A percentile compares a stretch with the other conserved stretches of the same genome.
Evolutionary conservation across 2,329 filamentous ascomycete species (phyloP).

Genomic region (Aspergillus fijiensis): DNA sequence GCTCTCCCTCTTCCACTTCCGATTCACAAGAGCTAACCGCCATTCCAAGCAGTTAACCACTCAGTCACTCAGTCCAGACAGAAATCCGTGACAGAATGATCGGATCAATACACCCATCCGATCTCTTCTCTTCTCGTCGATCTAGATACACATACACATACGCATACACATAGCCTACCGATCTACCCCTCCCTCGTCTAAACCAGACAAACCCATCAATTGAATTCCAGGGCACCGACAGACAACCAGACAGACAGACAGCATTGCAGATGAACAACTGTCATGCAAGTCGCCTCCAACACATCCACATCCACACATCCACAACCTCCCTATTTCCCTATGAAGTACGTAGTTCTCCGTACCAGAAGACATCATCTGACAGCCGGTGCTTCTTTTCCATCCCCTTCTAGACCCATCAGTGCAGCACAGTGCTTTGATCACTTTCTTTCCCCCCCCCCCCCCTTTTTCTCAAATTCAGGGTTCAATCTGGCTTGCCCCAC

Average conservation of each 20-base stretch:
- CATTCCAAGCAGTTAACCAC: too few relatives aligned
- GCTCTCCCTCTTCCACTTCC: too few relatives aligned
- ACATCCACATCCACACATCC: not conserved
- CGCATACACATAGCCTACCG: too few relatives aligned
- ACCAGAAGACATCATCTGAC: constrained; percentile 1
- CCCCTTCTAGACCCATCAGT: constrained; percentile 5
- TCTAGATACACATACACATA: too few relatives aligned
- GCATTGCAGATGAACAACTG: not conserved
- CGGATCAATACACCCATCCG: too few relatives aligned
- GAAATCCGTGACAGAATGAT: too few relatives aligned
- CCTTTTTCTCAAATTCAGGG: constrained; percentile 11
- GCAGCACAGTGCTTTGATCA: not conserved
- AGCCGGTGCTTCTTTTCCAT: not conserved
- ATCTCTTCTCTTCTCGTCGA: too few relatives aligned
- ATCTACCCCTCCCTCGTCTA: not conserved
- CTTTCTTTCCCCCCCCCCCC: not conserved
- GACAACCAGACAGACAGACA: not conserved
- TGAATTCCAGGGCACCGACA: not conserved
- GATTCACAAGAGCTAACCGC: too few relatives aligned
- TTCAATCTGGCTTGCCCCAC: constrained; percentile 17
- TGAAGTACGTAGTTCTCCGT: too few relatives aligned
- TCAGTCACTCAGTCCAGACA: too few relatives aligned
- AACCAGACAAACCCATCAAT: not conserved
- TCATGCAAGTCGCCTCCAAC: not conserved
- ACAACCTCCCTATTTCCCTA: not conserved